phyloP scores from a whole-genome alignment of 2,329 filamentous ascomycete genomes.

The Colletotrichum orbiculare region DNA sequence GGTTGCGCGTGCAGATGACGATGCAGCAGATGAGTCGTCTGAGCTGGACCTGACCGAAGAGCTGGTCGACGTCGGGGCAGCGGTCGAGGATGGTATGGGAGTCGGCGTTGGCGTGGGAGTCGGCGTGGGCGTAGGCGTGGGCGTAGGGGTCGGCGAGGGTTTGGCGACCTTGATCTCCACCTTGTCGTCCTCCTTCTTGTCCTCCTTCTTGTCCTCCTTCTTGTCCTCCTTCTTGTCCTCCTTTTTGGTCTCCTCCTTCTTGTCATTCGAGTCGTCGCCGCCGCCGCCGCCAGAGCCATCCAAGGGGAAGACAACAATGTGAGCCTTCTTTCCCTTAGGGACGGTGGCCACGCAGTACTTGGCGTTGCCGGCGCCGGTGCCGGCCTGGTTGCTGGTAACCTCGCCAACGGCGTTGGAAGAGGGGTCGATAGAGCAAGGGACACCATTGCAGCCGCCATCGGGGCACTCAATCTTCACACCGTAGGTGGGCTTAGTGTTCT shows the following conservation, averaged over 20 bases:
- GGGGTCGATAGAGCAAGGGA: conserved; percentile 80
- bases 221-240: conserved; percentile 7
- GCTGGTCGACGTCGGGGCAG: conserved; percentile 38
- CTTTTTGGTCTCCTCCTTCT: conserved; percentile 32
- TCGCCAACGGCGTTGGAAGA: conserved; percentile 64
- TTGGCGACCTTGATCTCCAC: conserved; percentile 28
- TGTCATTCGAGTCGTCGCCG: conserved; percentile 37
- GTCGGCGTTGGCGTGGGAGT: conserved; percentile 39
- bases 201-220: conserved; percentile 8
- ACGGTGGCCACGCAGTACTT: conserved; percentile 83
- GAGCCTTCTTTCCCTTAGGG: conserved; percentile 71
- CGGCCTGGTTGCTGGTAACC: conserved; percentile 65
- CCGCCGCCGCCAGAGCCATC: conserved; percentile 54
- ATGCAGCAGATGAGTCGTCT: background rate
- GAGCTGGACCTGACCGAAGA: conserved; percentile 25
- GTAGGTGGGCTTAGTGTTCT: conserved; percentile 69
- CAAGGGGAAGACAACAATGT: conserved; percentile 70
- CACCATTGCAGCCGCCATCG: conserved; percentile 72
- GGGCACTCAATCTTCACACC: conserved; percentile 78
- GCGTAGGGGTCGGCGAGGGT: conserved; percentile 35
- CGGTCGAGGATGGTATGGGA: conserved; percentile 43
- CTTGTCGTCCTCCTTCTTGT: conserved; percentile 21
- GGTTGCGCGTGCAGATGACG: conserved; percentile 8
- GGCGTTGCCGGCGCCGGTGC: conserved; percentile 73
- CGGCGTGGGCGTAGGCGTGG: conserved; percentile 40